phyloP scores from a whole-genome alignment of 345 rosid species.

The Rubroshorea leprosula region DNA sequence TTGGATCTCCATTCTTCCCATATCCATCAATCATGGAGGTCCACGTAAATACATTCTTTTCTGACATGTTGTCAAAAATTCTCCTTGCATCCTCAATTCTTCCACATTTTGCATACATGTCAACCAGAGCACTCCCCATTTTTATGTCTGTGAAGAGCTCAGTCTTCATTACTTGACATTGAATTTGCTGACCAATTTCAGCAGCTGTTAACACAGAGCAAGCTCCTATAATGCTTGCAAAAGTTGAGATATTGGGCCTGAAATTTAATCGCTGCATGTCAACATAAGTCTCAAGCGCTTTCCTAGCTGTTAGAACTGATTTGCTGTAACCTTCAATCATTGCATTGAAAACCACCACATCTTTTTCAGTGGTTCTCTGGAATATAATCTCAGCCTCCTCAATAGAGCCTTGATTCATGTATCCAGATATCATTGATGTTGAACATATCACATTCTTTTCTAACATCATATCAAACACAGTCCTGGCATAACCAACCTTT shows the following conservation, averaged over 20 bases:
- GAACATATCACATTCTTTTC: constrained; percentile 63
- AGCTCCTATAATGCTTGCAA: constrained; percentile 78
- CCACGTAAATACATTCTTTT: constrained; percentile 85
- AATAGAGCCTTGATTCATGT: constrained; percentile 55
- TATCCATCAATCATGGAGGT: constrained; percentile 97
- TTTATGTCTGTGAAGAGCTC: constrained; percentile 44
- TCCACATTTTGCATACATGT: constrained; percentile 90
- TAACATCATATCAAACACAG: constrained; percentile 62
- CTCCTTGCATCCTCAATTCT: constrained; percentile 53
- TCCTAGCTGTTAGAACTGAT: constrained; percentile 42
- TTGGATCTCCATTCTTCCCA: constrained; percentile 73
- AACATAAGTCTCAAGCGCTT: constrained; percentile 49
- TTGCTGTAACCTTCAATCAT: constrained; percentile 92
- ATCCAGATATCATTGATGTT: constrained; percentile 90
- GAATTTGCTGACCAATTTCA: constrained; percentile 70
- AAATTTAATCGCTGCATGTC: constrained; percentile 59
- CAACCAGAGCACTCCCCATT: constrained; percentile 82
- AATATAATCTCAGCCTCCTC: constrained; percentile 68
- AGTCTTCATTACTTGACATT: constrained; percentile 61
- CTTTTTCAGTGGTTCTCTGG: constrained; percentile 41
- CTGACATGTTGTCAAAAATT: constrained; percentile 53
- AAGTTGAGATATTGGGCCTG: constrained; percentile 62
- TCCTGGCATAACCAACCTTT: constrained; percentile 53
- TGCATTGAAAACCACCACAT: constrained; percentile 81
- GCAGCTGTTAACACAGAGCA: constrained; percentile 62